Evolutionary conservation across 352 stramenopile species (phyloP).

Genomic region (Globisporangium irregulare): DNA sequence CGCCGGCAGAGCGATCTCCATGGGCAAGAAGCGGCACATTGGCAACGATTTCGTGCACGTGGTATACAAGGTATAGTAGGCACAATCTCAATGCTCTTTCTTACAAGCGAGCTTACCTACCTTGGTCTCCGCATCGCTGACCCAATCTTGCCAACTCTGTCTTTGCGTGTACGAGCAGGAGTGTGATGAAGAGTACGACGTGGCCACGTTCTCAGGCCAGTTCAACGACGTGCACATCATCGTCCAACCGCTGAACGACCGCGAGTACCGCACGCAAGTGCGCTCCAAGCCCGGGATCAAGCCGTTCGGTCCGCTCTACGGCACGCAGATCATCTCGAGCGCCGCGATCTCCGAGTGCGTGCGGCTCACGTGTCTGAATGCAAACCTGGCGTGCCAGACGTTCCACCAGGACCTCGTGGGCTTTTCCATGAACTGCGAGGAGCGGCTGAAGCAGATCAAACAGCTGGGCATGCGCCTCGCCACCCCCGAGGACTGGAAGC

Average conservation of each 20-base stretch:
- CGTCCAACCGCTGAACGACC: conserved; percentile 76
- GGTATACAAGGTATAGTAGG: conserved; percentile 60
- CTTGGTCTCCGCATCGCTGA: not conserved
- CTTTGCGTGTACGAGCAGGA: conserved; percentile 28
- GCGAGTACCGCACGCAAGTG: conserved; percentile 71
- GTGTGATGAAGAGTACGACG: conserved; percentile 73
- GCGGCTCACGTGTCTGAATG: conserved; percentile 76
- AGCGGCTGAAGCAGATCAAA: conserved; percentile 87
- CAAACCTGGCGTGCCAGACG: conserved; percentile 78
- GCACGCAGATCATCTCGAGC: conserved; percentile 67
- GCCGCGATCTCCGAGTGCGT: conserved; percentile 63
- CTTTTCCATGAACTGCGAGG: conserved; percentile 77
- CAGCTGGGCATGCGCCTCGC: conserved; percentile 64
- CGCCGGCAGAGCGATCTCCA: conserved; percentile 17
- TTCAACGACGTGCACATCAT: conserved; percentile 89
- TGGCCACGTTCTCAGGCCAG: conserved; percentile 73
- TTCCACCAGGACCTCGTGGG: conserved; percentile 83
- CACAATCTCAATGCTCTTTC: not conserved
- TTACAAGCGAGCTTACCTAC: not conserved
- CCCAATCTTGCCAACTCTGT: not conserved
- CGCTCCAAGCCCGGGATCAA: conserved; percentile 65
- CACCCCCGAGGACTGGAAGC: conserved; percentile 52
- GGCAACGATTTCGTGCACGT: conserved; percentile 89
- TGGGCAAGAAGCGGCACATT: conserved; percentile 88
- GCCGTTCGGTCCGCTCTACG: conserved; percentile 74